Conservation (phyloP, 2,329 filamentous ascomycete genomes). For the Grosmannia clavigera region DNA sequence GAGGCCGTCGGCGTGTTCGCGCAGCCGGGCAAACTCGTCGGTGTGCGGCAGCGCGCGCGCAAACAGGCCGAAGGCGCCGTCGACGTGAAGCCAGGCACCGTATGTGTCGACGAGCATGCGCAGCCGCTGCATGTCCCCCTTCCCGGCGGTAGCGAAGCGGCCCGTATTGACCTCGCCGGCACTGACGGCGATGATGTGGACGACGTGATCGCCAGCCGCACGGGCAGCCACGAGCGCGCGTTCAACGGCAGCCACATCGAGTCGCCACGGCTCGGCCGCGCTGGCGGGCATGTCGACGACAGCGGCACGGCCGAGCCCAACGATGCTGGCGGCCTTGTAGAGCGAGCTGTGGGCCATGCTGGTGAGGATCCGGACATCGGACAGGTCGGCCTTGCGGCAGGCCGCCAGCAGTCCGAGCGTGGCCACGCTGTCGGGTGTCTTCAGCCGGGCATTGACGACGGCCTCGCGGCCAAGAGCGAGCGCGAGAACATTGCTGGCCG, state of each 20-base stretch:
- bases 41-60: slow-evolving; percentile 49
- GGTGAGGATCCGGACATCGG: slow-evolving; percentile 63
- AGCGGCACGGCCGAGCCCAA: slow-evolving; percentile 61
- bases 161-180: slow-evolving; percentile 88
- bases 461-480: slow-evolving; percentile 54
- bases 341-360: slow-evolving; percentile 77
- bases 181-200: slow-evolving; percentile 69
- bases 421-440: slow-evolving; percentile 10
- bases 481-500: slow-evolving; percentile 72
- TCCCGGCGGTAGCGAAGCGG: slow-evolving; percentile 52
- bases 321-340: slow-evolving; percentile 67
- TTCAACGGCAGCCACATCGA: slow-evolving; percentile 58
- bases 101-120: slow-evolving; percentile 60
- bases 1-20: slow-evolving; percentile 44
- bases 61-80: slow-evolving; percentile 83
- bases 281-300: slow-evolving; percentile 48
- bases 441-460: slow-evolving; percentile 32
- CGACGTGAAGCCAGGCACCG: slow-evolving; percentile 77
- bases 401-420: slow-evolving; percentile 53
- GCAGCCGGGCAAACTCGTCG: slow-evolving; percentile 43
- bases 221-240: slow-evolving; percentile 32
- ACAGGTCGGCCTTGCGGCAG: slow-evolving; percentile 49
- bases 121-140: slow-evolving; percentile 48
- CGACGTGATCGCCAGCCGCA: slow-evolving; percentile 38
- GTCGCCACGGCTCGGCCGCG: slow-evolving; percentile 47